Conservation (phyloP, 352 stramenopile species). For the Globisporangium spinosum region DNA sequence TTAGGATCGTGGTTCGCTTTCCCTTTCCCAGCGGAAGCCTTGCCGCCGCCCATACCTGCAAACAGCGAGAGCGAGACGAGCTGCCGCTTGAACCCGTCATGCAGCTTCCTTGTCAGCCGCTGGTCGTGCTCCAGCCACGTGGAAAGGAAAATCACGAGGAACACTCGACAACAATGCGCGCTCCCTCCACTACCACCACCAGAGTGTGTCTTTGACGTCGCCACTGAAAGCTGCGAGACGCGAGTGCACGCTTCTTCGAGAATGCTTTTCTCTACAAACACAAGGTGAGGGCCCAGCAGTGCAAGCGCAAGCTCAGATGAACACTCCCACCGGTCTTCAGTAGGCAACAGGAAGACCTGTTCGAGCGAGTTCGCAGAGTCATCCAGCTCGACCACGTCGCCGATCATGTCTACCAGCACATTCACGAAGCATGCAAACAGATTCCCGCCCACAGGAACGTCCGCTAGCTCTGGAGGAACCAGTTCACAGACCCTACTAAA, state of each 20-base stretch:
- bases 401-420: background rate
- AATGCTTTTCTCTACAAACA: background rate
- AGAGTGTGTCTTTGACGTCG: background rate
- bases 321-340: background rate
- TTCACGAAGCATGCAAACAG: background rate
- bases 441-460: background rate
- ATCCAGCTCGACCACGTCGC: background rate
- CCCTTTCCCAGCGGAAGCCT: background rate
- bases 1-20: background rate
- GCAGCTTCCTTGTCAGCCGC: background rate
- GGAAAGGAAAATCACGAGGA: background rate
- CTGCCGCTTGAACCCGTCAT: background rate
- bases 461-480: background rate
- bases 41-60: background rate
- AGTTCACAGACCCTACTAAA: background rate
- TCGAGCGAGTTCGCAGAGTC: background rate
- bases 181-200: background rate
- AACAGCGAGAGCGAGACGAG: background rate
- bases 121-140: background rate
- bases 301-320: background rate
- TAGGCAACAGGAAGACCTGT: background rate
- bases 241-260: background rate
- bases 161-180: background rate
- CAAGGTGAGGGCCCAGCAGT: background rate
- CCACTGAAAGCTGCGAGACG: background rate